Evolutionary conservation across 129 eudicot species (phyloP).

Genomic region (Silybum marianum): DNA sequence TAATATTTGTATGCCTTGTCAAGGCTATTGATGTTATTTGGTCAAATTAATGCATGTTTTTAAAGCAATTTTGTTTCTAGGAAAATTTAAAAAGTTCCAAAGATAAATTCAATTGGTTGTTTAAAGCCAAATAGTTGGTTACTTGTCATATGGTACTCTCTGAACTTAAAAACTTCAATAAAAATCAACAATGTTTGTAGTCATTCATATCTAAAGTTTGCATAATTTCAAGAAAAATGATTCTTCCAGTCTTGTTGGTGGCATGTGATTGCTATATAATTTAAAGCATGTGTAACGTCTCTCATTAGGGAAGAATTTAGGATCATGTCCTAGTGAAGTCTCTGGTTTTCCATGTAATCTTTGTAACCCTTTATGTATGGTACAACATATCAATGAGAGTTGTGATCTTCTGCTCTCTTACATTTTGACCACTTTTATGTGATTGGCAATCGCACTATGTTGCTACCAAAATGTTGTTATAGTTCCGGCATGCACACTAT

Average conservation of each 20-base stretch:
- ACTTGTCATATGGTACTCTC: background rate
- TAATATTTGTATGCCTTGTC: background rate
- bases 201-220: background rate
- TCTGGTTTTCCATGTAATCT: background rate
- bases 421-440: background rate
- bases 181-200: background rate
- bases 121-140: background rate
- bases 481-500: conserved; percentile 13
- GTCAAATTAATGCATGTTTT: background rate
- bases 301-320: background rate
- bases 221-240: background rate
- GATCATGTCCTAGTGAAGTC: background rate
- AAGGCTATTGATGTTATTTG: background rate
- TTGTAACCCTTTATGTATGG: background rate
- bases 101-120: background rate
- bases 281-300: background rate
- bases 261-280: background rate
- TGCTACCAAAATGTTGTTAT: conserved; percentile 8
- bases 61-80: background rate
- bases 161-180: background rate
- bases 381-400: background rate
- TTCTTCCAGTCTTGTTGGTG: background rate
- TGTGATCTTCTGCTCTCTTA: background rate
- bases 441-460: background rate
- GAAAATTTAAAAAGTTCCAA: background rate